Evolutionary conservation across 768 basidiomycete species (phyloP).

Genomic region (Strobilomyces confusus): DNA sequence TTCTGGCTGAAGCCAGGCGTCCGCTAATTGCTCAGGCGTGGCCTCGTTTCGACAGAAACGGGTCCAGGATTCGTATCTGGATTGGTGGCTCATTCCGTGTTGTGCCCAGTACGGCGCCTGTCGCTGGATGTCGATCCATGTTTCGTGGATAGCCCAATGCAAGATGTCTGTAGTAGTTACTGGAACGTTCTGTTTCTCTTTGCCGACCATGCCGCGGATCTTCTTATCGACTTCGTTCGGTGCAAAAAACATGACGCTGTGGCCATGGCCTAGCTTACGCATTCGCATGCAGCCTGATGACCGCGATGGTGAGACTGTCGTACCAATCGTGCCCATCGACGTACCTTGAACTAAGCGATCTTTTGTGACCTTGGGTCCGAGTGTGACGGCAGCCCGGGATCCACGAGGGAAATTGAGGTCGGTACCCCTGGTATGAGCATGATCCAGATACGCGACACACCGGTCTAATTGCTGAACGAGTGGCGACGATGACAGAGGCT

Average conservation of each 20-base stretch:
- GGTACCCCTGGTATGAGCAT: not conserved
- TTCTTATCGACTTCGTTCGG: not conserved
- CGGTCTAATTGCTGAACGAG: not conserved
- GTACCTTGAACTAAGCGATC: not conserved
- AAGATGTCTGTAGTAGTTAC: not conserved
- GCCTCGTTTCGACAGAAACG: not conserved
- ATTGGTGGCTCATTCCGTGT: not conserved
- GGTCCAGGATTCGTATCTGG: not conserved
- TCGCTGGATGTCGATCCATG: not conserved
- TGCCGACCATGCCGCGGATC: not conserved
- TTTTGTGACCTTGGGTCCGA: not conserved
- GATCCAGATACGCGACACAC: not conserved
- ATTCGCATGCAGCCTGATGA: not conserved
- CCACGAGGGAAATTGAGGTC: not conserved
- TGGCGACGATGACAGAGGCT: not conserved
- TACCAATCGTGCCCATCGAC: not conserved
- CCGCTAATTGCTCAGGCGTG: not conserved
- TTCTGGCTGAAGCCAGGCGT: not conserved
- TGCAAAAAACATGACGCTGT: not conserved
- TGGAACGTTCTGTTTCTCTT: not conserved
- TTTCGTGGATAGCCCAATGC: not conserved
- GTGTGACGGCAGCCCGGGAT: not conserved
- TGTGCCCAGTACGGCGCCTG: not conserved
- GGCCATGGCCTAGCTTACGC: not conserved
- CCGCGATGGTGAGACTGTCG: not conserved